Base-by-base conservation (phyloP, 2,329 filamentous ascomycete species). In the Zelopaecilomyces penicillatus region DNA sequence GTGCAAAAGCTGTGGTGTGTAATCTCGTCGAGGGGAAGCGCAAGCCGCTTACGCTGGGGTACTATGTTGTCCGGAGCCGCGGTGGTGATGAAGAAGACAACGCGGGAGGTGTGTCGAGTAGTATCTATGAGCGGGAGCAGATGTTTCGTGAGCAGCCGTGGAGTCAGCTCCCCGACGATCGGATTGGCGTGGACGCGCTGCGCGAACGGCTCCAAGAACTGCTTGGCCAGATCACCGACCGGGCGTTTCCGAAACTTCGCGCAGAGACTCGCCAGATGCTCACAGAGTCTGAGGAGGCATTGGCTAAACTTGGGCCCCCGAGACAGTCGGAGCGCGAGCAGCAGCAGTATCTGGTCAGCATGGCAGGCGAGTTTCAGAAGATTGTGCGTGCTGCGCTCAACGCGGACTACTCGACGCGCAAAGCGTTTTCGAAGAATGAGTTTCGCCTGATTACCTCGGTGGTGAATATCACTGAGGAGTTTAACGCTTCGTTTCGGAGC, bases 41-140 rank as follows among this genome's bases (percentile, higher is more conserved):
- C 3, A 60, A 63, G 1, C 54, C 66, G 1, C 57, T 75, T 0
- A 62, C 62, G 1, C 62, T 77, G 0, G 73, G 73, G 0, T 76
- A 74, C 42, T 74, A 62, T 12, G 54, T 75, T 0, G 67, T 77
- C 40, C 66, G 67, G 42, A 76, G 74, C 29, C 66, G 71, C 0
- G 57, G 71, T 7, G 65, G 67, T 0, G 70, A 73, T 9, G 69
- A 74, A 5, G 19, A 19, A 19, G 19, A 19, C 19, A 19, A 19
- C 19, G 19, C 19, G 19, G 19, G 19, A 2, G 19, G 19, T 5
- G 50, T 38, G 0, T 44, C 53, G 0, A 63, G 64, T 1, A 59
- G 54, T 0, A 44, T 66, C 0, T 45, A 54, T 1, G 50, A 65
- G 1, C 63, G 69, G 0, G 52, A 61, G 5, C 39, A 32, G 0